phyloP scores from a whole-genome alignment of 257 asterid genomes.

The Solanum verrucosum region DNA sequence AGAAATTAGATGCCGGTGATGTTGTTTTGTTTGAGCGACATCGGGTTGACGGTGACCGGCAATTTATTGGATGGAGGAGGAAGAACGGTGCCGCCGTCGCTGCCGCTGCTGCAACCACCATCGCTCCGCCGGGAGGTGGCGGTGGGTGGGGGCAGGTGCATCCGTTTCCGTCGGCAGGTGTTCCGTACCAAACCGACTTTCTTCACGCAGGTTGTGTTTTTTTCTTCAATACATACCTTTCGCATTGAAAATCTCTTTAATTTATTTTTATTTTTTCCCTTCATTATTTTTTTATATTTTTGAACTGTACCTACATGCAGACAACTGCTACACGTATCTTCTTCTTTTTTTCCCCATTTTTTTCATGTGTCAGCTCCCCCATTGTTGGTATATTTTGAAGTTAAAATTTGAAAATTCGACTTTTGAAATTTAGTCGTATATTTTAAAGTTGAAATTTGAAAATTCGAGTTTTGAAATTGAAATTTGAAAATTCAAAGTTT shows the following conservation, averaged over 20 bases:
- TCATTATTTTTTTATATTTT: not conserved
- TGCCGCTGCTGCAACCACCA: not conserved
- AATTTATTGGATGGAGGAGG: constrained; percentile 21
- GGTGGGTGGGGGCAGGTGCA: constrained; percentile 34
- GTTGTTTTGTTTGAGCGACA: constrained; percentile 11
- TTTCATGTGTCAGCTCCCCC: not conserved
- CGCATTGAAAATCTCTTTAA: not conserved
- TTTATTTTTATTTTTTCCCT: not conserved
- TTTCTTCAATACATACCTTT: not conserved
- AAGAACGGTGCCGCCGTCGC: constrained; percentile 5
- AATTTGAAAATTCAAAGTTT: no score
- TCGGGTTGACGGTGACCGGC: constrained; percentile 20
- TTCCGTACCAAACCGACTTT: constrained; percentile 38
- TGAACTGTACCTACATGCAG: not conserved
- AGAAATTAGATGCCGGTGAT: constrained; percentile 8
- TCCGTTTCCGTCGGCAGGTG: constrained; percentile 30
- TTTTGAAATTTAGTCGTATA: fast-evolving
- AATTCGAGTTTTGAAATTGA: not conserved
- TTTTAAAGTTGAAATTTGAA: not conserved
- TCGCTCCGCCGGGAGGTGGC: constrained; percentile 10
- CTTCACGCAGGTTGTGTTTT: constrained; percentile 53
- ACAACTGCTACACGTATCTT: not conserved
- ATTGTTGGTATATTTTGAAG: not conserved
- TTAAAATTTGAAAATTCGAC: not conserved
- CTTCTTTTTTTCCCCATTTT: no score